A percentile compares a stretch with the other conserved stretches of the same genome.
Conservation (phyloP, 345 rosid species). For the Linum trigynum region DNA sequence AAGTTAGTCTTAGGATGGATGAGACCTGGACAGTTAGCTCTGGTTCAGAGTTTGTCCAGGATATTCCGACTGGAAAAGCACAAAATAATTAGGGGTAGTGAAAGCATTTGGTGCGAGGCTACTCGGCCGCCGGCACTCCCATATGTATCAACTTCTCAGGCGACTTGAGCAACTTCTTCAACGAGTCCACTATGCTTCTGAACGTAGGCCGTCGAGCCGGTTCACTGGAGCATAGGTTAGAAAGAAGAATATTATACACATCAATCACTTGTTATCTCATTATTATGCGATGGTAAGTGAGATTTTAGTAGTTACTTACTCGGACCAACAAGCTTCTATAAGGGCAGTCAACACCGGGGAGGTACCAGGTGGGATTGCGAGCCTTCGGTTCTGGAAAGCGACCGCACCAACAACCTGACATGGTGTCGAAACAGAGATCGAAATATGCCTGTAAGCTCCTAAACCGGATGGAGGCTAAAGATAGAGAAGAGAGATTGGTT, state of each 20-base stretch:
- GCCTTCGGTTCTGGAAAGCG: slow-evolving; percentile 95
- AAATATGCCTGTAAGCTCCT: background rate
- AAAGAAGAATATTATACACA: slow-evolving; percentile 5
- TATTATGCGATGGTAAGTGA: background rate
- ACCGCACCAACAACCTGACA: slow-evolving; percentile 94
- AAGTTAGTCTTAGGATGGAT: no score
- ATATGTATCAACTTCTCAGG: slow-evolving; percentile 55
- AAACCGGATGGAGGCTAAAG: no score
- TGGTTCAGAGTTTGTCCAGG: no score
- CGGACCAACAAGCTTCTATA: slow-evolving; percentile 96
- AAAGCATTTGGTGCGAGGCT: background rate
- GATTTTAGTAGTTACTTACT: slow-evolving; percentile 32
- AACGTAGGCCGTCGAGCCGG: slow-evolving; percentile 74
- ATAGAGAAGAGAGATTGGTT: background rate
- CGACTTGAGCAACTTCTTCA: slow-evolving; percentile 80
- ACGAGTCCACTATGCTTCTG: slow-evolving; percentile 45
- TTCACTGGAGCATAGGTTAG: slow-evolving; percentile 31
- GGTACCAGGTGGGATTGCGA: slow-evolving; percentile 58
- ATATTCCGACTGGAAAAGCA: no score
- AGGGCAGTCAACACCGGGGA: slow-evolving; percentile 69
- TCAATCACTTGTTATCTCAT: background rate
- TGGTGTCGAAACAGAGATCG: background rate
- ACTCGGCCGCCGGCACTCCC: slow-evolving; percentile 24
- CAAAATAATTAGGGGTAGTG: background rate
- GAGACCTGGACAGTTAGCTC: no score